A percentile compares a stretch with the other conserved stretches of the same genome.
phyloP scores from a whole-genome alignment of 345 rosid species.

The Laguncularia racemosa region DNA sequence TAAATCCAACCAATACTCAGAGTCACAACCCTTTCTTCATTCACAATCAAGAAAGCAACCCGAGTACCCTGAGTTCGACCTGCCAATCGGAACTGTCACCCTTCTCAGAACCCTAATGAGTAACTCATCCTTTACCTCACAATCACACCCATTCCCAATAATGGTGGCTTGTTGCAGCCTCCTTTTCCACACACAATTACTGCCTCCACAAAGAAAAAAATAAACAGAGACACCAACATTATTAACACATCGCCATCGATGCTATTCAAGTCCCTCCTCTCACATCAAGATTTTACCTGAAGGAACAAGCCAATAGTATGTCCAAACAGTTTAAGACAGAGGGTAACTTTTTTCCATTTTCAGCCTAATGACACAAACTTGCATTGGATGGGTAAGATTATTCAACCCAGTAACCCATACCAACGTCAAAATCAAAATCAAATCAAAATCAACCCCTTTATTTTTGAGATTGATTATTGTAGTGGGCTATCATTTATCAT shows the following conservation, averaged over 20 bases:
- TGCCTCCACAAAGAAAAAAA: slow-evolving; percentile 12
- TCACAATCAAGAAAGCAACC: slow-evolving; percentile 25
- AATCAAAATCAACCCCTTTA: slow-evolving; percentile 37
- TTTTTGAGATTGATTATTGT: slow-evolving; percentile 32
- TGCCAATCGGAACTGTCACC: too few species aligned
- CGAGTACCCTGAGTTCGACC: background rate
- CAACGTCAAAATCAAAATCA: slow-evolving; percentile 7
- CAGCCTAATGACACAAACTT: slow-evolving; percentile 31
- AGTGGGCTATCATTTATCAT: slow-evolving; percentile 7
- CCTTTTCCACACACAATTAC: slow-evolving; percentile 9
- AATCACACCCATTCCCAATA: slow-evolving; percentile 10
- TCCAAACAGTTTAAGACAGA: slow-evolving; percentile 57
- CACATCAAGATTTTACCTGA: slow-evolving; percentile 33
- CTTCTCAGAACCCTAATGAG: slow-evolving; percentile 39
- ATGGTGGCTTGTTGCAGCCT: slow-evolving; percentile 9
- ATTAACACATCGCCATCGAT: slow-evolving; percentile 25
- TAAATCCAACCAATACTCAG: slow-evolving; percentile 4
- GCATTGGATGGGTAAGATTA: slow-evolving; percentile 30
- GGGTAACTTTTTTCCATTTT: slow-evolving; percentile 31
- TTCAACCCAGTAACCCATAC: slow-evolving; percentile 14
- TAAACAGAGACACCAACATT: slow-evolving; percentile 6
- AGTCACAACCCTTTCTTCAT: slow-evolving; percentile 17
- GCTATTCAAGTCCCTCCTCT: slow-evolving; percentile 42
- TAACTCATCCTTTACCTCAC: slow-evolving; percentile 24
- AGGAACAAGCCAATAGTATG: slow-evolving; percentile 25